Evolutionary conservation across 352 stramenopile genomes (phyloP), one percentile per base, ranked within the genome.

Genomic region (Phytophthora pisi): DNA sequence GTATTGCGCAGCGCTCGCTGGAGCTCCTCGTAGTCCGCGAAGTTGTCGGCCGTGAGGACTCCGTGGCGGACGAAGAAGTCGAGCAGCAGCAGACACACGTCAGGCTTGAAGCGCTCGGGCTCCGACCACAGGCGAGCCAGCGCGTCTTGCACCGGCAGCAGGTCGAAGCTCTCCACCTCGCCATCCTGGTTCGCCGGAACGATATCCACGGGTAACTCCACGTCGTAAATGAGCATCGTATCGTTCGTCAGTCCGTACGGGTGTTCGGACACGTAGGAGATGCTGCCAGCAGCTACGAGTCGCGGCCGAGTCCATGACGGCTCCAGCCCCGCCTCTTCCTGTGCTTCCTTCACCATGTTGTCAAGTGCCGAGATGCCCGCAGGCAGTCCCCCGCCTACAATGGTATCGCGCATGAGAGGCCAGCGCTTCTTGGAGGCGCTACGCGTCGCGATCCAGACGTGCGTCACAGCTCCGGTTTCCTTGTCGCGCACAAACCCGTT

Each of bases 271-370:
- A 87, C 53, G 40, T 90, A 90, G 20, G 74, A 75, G 52, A 92
- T 84, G 63, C 68, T 88, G 52, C 83, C 81, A 4, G 70, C 69
- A 28, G 79, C 63, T 1, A 81, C 51, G 4, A 92, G 69, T 2
- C 64, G 60, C 15, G 52, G n/a, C 1, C 51, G 57, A 1, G 78
- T 77, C 77, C 83, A 86, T 23, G 61, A 26, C 2, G 72, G 71
- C 2, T 68, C 45, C 7, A 93, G 61, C 2, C 79, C 79, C 16
- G 83, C 83, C 54, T 93, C 83, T 68, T 93, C 83, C 24, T 84
- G 28, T 0, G 79, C 66, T 51, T 93, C 85, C 47, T 93, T 93
- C 49, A 89, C 53, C 83, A 93, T 93, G 57, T 93, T 93, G 18
- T 89, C 79, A 11, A 76, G 61, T 20, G 80, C 68, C 13, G 79